Evolutionary conservation across 306 rosid genomes (phyloP).

Genomic region (Sindora glabra): DNA sequence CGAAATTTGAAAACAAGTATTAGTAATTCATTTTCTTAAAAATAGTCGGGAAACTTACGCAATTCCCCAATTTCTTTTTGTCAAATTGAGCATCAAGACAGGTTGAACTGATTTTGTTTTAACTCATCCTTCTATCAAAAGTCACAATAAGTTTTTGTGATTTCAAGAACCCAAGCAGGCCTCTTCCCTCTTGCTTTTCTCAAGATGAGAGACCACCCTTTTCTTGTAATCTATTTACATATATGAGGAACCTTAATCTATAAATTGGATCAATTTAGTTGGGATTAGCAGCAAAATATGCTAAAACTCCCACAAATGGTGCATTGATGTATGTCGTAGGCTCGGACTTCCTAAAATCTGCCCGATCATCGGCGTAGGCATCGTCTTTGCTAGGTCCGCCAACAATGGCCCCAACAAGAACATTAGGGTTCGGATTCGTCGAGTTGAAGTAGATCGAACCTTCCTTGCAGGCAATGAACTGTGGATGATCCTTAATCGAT

Average conservation of each 20-base stretch:
- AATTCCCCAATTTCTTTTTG: too few species aligned
- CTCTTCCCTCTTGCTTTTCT: conserved; percentile 57
- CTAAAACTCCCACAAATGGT: conserved; percentile 78
- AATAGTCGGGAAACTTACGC: too few species aligned
- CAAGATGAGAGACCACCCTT: conserved; percentile 63
- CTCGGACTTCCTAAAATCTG: conserved; percentile 63
- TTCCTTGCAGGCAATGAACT: conserved; percentile 62
- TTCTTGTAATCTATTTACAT: conserved; percentile 16
- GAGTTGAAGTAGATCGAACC: conserved; percentile 76
- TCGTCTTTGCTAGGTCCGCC: conserved; percentile 89
- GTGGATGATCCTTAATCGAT: conserved; percentile 68
- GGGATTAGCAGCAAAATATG: conserved; percentile 69
- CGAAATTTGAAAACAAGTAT: too few species aligned
- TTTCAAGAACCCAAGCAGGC: too few species aligned
- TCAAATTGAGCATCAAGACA: too few species aligned
- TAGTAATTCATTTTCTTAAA: too few species aligned
- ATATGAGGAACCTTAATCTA: conserved; percentile 8
- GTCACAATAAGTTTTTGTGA: too few species aligned
- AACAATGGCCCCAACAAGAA: conserved; percentile 74
- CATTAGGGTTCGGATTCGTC: conserved; percentile 63
- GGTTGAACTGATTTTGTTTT: too few species aligned
- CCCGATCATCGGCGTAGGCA: conserved; percentile 59
- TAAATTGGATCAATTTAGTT: not conserved
- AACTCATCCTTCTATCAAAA: too few species aligned
- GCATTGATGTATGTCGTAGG: conserved; percentile 96